Conservation (phyloP, 106 monocot genomes). For the Dendrobium officinale region DNA sequence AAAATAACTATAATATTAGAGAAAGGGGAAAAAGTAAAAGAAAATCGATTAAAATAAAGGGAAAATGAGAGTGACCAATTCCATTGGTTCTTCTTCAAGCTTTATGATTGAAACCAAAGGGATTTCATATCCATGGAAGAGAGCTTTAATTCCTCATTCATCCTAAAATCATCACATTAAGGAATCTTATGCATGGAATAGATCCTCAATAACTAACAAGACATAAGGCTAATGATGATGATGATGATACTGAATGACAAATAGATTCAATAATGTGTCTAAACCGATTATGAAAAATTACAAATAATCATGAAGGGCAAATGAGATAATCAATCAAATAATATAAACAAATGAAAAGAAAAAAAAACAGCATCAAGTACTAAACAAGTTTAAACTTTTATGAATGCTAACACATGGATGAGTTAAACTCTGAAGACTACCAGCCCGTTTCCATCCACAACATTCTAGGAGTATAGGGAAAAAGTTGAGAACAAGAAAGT, state of each 20-base stretch:
- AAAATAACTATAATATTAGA: neutral
- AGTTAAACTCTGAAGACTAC: neutral
- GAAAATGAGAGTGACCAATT: neutral
- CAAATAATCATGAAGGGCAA: neutral
- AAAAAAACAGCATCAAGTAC: neutral
- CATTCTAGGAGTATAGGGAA: neutral
- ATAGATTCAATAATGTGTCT: neutral
- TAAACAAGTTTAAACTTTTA: neutral
- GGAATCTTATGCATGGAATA: neutral
- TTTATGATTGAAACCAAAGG: neutral
- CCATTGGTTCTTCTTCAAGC: neutral
- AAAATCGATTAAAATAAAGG: neutral
- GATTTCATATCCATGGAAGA: neutral
- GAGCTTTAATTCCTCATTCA: neutral
- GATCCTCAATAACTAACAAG: neutral
- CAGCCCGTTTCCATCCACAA: neutral
- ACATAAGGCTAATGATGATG: too few relatives aligned
- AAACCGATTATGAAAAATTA: neutral
- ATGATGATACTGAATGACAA: neutral
- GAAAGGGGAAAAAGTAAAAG: neutral
- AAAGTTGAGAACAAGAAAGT: conserved; percentile 11
- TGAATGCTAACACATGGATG: neutral
- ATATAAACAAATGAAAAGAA: neutral
- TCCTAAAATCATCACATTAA: neutral
- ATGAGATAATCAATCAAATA: neutral